phyloP scores from a whole-genome alignment of 768 basidiomycete species.

The Tricholoma bakamatsutake region DNA sequence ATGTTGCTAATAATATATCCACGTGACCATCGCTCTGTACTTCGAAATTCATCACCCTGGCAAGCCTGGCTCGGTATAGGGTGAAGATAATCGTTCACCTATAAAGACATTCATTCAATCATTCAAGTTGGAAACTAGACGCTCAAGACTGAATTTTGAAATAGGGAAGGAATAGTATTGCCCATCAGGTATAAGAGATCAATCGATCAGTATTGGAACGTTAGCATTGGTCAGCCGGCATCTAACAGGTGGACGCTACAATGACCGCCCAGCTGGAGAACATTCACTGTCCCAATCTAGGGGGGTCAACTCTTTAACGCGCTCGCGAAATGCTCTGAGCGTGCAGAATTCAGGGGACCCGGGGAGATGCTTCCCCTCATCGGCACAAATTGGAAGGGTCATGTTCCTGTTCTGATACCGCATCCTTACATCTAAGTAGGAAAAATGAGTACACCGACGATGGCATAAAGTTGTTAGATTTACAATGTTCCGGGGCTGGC shows the following conservation, averaged over 20 bases:
- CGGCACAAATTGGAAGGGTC: slow-evolving; percentile 57
- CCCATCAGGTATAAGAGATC: slow-evolving; percentile 13
- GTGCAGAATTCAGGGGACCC: slow-evolving; percentile 74
- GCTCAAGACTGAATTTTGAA: too few species aligned
- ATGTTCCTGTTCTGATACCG: slow-evolving; percentile 69
- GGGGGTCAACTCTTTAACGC: slow-evolving; percentile 62
- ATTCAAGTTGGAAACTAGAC: too few species aligned
- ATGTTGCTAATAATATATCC: too few species aligned
- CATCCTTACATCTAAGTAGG: slow-evolving; percentile 55
- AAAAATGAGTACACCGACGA: neutral
- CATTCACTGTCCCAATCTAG: slow-evolving; percentile 65
- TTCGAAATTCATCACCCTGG: too few species aligned
- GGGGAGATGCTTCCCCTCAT: slow-evolving; percentile 58
- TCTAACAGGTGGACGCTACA: neutral
- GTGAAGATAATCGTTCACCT: too few species aligned
- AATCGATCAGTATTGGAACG: neutral
- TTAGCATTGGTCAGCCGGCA: neutral
- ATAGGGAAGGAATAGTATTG: slow-evolving; percentile 4
- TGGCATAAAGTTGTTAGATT: neutral
- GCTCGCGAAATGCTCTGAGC: slow-evolving; percentile 52
- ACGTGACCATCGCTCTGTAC: too few species aligned
- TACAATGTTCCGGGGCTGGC: slow-evolving; percentile 38
- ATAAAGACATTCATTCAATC: too few species aligned
- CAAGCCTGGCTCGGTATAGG: too few species aligned
- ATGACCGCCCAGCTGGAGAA: slow-evolving; percentile 22